These are phyloP conservation scores for Pterocarpus santalinus DNA, from an alignment of 306 rosid species.

Conservation along the genomic window DNA sequence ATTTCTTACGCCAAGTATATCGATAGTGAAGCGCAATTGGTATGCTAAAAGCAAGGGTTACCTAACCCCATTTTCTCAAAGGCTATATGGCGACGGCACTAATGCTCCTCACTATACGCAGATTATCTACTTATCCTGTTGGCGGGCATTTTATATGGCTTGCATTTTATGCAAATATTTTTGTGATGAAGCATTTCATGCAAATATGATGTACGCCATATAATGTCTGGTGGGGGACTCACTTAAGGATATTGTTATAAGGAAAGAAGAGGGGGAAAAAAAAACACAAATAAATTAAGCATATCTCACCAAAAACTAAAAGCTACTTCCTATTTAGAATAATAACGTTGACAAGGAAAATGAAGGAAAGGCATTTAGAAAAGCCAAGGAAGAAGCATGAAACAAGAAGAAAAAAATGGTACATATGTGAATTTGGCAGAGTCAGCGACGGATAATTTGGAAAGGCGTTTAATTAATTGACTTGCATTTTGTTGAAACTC, in stretches of 20 bases:
- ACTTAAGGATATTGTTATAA: not conserved
- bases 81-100: slow-evolving; percentile 14
- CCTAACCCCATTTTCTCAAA: slow-evolving; percentile 46
- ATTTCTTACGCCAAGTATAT: slow-evolving; percentile 24
- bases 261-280: not conserved
- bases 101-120: not conserved
- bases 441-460: no score
- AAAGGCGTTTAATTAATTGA: no score
- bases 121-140: slow-evolving; percentile 39
- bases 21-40: slow-evolving; percentile 25
- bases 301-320: slow-evolving; percentile 8
- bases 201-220: slow-evolving; percentile 5
- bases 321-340: no score
- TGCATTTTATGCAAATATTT: slow-evolving; percentile 24
- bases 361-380: slow-evolving; percentile 4
- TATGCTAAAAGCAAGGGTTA: slow-evolving; percentile 21
- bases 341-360: no score
- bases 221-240: slow-evolving; percentile 25
- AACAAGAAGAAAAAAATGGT: not conserved
- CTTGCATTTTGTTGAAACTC: not conserved
- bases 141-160: slow-evolving; percentile 29
- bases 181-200: not conserved
- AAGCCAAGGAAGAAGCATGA: not conserved
- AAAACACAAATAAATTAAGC: not conserved
- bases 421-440: no score